Percentiles rank a stretch among this genome's conserved stretches.
phyloP scores from a whole-genome alignment of 2,329 filamentous ascomycete species.

The Arthrinium puccinioides region DNA sequence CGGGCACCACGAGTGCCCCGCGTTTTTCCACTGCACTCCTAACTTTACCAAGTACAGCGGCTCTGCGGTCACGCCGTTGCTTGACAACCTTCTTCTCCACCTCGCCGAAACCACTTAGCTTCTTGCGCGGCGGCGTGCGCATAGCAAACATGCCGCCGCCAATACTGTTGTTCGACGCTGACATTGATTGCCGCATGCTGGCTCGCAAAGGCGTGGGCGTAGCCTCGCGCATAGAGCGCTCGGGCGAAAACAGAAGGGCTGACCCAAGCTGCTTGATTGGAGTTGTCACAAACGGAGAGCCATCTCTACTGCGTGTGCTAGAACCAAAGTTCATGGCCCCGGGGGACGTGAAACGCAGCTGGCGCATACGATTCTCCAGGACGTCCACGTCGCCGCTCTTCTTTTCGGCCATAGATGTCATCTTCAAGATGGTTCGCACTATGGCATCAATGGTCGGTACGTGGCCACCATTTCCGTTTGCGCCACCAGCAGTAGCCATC shows the following conservation, averaged over 20 bases:
- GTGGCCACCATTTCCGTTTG: constrained; percentile 35
- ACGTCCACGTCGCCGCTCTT: constrained; percentile 87
- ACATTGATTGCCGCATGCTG: constrained; percentile 31
- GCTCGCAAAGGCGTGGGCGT: constrained; percentile 28
- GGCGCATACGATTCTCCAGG: constrained; percentile 78
- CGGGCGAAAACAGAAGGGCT: constrained; percentile 27
- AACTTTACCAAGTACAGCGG: constrained; percentile 45
- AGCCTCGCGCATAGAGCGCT: constrained; percentile 27
- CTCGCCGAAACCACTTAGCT: constrained; percentile 52
- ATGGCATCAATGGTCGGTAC: constrained; percentile 84
- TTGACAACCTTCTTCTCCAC: constrained; percentile 52
- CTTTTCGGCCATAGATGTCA: constrained; percentile 89
- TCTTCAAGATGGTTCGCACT: constrained; percentile 81
- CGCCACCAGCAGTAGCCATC: constrained; percentile 52
- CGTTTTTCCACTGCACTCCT: constrained; percentile 39
- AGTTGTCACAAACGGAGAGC: constrained; percentile 30
- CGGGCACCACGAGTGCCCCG: constrained; percentile 33
- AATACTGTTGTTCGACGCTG: constrained; percentile 32
- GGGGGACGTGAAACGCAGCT: constrained; percentile 49
- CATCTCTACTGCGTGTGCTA: constrained; percentile 32
- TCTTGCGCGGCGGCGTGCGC: constrained; percentile 48
- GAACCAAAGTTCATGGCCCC: constrained; percentile 20
- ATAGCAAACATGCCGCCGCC: constrained; percentile 16
- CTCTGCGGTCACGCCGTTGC: constrained; percentile 44
- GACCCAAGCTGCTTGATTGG: constrained; percentile 19